Percentiles rank a stretch among this genome's conserved stretches.
Evolutionary conservation across 148 eudicot species (phyloP).

Genomic region (Vaccinium vitisidaea): DNA sequence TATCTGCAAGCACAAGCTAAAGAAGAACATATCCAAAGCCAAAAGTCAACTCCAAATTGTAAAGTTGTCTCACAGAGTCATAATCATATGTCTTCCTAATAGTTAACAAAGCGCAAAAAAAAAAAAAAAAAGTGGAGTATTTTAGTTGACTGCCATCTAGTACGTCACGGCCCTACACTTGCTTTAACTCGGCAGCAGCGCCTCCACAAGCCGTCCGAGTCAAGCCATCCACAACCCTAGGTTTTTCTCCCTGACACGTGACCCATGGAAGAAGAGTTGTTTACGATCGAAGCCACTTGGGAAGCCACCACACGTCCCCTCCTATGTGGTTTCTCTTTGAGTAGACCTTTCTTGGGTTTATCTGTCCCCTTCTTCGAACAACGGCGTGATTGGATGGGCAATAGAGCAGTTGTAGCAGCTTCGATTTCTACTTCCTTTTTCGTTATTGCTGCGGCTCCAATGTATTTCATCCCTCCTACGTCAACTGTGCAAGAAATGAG

Average conservation of each 20-base stretch:
- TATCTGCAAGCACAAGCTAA: not conserved
- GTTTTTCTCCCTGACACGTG: not conserved
- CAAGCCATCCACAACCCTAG: conserved; percentile 9
- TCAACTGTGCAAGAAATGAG: conserved; percentile 63
- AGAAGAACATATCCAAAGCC: not conserved
- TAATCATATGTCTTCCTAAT: not conserved
- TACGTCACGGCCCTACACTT: not conserved
- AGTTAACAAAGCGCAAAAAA: not conserved
- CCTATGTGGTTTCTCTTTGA: no score
- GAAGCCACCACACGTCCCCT: no score
- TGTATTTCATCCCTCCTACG: conserved; percentile 76
- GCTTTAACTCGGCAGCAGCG: no score
- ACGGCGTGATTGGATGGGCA: conserved; percentile 33
- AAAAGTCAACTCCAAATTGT: not conserved
- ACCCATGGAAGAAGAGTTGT: not conserved
- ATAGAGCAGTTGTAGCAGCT: conserved; percentile 90
- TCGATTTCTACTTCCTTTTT: conserved; percentile 94
- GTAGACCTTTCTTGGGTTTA: no score
- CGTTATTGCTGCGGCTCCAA: conserved; percentile 70
- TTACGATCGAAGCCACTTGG: conserved; percentile 6
- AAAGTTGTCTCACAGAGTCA: no score
- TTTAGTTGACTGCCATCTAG: not conserved
- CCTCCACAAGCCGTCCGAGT: not conserved
- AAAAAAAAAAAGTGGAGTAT: not conserved
- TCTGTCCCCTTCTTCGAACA: no score